phyloP scores from a whole-genome alignment of 495 filamentous ascomycete species.

The Friedmanniomyces simplex region DNA sequence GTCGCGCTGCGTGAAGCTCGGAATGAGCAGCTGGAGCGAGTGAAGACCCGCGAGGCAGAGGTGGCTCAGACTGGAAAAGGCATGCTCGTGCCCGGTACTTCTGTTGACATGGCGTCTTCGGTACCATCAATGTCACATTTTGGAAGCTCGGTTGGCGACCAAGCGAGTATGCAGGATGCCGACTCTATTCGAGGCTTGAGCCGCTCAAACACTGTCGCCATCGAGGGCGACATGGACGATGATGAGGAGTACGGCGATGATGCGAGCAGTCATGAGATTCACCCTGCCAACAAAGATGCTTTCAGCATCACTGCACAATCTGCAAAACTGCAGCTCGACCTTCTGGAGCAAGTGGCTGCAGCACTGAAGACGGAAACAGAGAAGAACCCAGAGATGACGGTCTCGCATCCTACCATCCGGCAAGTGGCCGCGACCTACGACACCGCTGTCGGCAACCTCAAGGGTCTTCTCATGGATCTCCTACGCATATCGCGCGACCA shows the following conservation, averaged over 20 bases:
- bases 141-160: conserved; percentile 39
- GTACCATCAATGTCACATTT: conserved; percentile 33
- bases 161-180: conserved; percentile 42
- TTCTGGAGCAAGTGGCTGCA: conserved; percentile 69
- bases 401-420: conserved; percentile 63
- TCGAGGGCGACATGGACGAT: conserved; percentile 53
- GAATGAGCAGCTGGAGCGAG: conserved; percentile 45
- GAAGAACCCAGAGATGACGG: conserved; percentile 54
- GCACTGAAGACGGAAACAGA: conserved; percentile 65
- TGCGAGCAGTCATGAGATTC: conserved; percentile 65
- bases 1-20: conserved; percentile 64
- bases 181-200: conserved; percentile 33
- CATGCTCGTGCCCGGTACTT: conserved; percentile 16
- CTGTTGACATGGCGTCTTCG: conserved; percentile 38
- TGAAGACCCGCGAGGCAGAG: conserved; percentile 39
- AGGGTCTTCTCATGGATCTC: conserved; percentile 74
- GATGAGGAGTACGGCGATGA: conserved; percentile 71
- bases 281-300: conserved; percentile 70
- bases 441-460: conserved; percentile 75
- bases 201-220: conserved; percentile 29
- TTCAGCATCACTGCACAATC: conserved; percentile 95
- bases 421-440: conserved; percentile 84
- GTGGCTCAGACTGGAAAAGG: conserved; percentile 21
- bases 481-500: conserved; percentile 85
- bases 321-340: conserved; percentile 80